These are phyloP conservation scores for Leptographium procerum DNA, from an alignment of 2,329 filamentous ascomycete species.

Conservation along the genomic window DNA sequence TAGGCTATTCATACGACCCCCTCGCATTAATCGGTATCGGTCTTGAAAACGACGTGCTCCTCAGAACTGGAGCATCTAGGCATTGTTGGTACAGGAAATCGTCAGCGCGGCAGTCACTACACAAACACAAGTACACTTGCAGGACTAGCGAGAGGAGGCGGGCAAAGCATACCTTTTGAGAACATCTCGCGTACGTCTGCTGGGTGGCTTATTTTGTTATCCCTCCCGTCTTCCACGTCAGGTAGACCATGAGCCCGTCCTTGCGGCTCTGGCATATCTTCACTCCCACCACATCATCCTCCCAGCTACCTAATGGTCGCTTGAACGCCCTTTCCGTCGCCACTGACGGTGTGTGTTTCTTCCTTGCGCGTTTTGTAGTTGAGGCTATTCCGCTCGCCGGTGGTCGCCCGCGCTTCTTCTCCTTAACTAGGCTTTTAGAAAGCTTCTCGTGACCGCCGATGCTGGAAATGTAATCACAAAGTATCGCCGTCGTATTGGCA, in stretches of 20 bases:
- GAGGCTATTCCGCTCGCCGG: constrained; percentile 23
- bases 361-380: constrained; percentile 33
- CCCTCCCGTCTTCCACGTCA: constrained; percentile 62
- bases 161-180: constrained; percentile 63
- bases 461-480: constrained; percentile 50
- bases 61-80: constrained; percentile 48
- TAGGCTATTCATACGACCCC: too few species aligned
- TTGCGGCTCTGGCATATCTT: constrained; percentile 61
- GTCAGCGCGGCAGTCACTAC: too few species aligned
- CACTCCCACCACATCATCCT: constrained; percentile 57
- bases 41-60: constrained; percentile 35
- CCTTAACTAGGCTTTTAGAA: constrained; percentile 36
- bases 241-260: constrained; percentile 52
- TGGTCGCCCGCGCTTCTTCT: constrained; percentile 47
- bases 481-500: constrained; percentile 45
- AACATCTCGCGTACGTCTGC: constrained; percentile 63
- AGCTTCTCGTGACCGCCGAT: constrained; percentile 54
- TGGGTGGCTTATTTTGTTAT: constrained; percentile 63
- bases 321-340: constrained; percentile 40
- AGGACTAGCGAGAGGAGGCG: too few species aligned
- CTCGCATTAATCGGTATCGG: not conserved
- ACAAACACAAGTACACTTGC: too few species aligned
- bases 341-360: constrained; percentile 39
- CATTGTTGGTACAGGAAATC: not conserved
- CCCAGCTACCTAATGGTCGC: constrained; percentile 65